A percentile compares a stretch with the other conserved stretches of the same genome.
These are phyloP conservation scores for Tinospora cordifolia DNA, from an alignment of 164 flowering plant species.

Conservation along the genomic window DNA sequence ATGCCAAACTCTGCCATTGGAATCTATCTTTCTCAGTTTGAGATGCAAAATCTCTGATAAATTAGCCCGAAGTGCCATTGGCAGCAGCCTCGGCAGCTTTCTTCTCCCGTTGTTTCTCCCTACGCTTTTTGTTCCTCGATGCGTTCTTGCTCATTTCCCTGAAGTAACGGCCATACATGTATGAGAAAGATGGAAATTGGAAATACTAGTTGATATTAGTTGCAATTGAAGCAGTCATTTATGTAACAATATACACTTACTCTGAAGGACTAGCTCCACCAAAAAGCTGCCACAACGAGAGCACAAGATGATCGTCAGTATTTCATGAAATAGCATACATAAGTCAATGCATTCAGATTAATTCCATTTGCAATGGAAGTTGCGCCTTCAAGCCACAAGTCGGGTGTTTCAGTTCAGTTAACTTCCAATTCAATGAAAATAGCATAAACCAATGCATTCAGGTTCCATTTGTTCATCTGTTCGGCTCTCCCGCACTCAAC, in stretches of 20 bases:
- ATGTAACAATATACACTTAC: slow-evolving; percentile 35
- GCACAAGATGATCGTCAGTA: slow-evolving; percentile 15
- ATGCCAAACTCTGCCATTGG: not conserved
- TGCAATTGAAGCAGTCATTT: not conserved
- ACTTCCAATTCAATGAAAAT: too few relatives aligned
- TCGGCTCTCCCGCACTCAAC: too few relatives aligned
- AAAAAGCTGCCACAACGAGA: slow-evolving; percentile 46
- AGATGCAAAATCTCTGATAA: not conserved
- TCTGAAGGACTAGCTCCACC: slow-evolving; percentile 54
- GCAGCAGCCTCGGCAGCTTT: slow-evolving; percentile 55
- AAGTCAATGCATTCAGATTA: too few relatives aligned
- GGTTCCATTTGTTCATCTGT: too few relatives aligned
- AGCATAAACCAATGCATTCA: too few relatives aligned
- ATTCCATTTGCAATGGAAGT: too few relatives aligned
- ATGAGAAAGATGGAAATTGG: not conserved
- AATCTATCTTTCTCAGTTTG: not conserved
- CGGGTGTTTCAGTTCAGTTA: too few relatives aligned
- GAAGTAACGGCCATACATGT: slow-evolving; percentile 6
- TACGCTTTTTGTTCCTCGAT: slow-evolving; percentile 73
- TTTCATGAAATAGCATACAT: not conserved
- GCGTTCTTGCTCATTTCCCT: slow-evolving; percentile 87
- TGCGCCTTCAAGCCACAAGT: too few relatives aligned
- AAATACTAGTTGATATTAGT: not conserved
- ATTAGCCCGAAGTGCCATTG: slow-evolving; percentile 8
- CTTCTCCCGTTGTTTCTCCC: slow-evolving; percentile 89